Base-by-base conservation (phyloP, 179 eudicot genomes). In the Beta corolliflora region DNA sequence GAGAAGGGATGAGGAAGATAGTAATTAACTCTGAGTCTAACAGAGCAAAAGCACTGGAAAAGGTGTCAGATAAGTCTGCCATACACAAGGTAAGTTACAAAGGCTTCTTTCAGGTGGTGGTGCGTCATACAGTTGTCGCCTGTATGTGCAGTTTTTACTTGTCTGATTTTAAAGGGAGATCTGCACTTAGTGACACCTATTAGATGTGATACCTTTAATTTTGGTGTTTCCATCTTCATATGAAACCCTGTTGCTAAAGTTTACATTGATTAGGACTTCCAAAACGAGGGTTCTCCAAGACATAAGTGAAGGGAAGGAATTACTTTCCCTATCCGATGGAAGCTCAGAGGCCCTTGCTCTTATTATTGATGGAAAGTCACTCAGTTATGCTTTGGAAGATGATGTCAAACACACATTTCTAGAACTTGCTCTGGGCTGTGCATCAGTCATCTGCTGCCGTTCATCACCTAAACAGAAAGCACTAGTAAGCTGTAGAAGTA, bases 391-490 rank as follows among this genome's bases (percentile, higher is more conserved):
- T 58, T 84, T 93, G 46, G 91, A 91, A 31, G 89, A 93, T 80
- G 89, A 87, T 77, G 78, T 84, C 82, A 89, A 91, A 82, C 82
- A 83, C 18, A 58, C 75, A 64, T 90, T 93, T 83, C 77, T 92
- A 56, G 92, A 90, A 29, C 92, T 93, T 77, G 96, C 97, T 36
- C 68, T 92, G 55, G 86, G 83, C 10, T 93, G 97, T 77, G 92
- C 89, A 25, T 91, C 97, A 46, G 97, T 93, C 15, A 92, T 93
- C 60, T 93, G 97, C 88, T 93, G 96, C 29, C 97, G 97, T 71
- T 88, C 93, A 52, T 91, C 96, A 13, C 97, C 97, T 1, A 93
- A 89, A 78, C 97, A 93, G 89, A 93, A 93, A 83, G 97, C 97
- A 18, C 81, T 89, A 71, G 97, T 93, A 77, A 87, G 92, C 83